Conservation (phyloP, 257 asterid genomes). For the Oldenlandia corymbosa region DNA sequence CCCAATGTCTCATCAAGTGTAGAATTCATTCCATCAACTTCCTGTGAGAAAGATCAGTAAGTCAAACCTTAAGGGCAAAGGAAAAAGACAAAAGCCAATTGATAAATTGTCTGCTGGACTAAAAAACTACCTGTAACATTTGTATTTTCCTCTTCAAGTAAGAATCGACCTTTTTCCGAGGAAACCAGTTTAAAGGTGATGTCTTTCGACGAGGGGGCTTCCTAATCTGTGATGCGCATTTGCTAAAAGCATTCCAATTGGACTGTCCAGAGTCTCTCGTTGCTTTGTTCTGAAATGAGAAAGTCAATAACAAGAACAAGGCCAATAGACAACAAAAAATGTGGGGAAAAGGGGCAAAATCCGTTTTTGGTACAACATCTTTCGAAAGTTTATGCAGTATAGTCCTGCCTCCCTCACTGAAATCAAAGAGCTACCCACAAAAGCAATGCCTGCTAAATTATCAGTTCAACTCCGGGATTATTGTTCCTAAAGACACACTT, state of each 20-base stretch:
- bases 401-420: background rate
- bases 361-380: background rate
- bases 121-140: slow-evolving; percentile 65
- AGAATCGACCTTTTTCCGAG: slow-evolving; percentile 84
- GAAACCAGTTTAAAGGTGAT: slow-evolving; percentile 92
- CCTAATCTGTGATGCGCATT: slow-evolving; percentile 70
- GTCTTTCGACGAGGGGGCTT: slow-evolving; percentile 77
- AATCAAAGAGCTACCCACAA: background rate
- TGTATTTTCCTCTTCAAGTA: slow-evolving; percentile 84
- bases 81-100: background rate
- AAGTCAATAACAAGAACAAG: slow-evolving; percentile 9
- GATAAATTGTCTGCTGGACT: slow-evolving; percentile 8
- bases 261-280: slow-evolving; percentile 52
- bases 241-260: slow-evolving; percentile 53
- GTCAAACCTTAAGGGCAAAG: background rate
- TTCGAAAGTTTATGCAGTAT: background rate
- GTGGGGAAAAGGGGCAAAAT: background rate
- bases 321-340: background rate
- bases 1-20: slow-evolving; percentile 97
- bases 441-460: background rate
- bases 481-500: background rate
- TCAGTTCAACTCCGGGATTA: background rate
- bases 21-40: slow-evolving; percentile 80
- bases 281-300: slow-evolving; percentile 43
- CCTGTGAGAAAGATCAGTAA: slow-evolving; percentile 33